Evolutionary conservation across 2,329 filamentous ascomycete genomes (phyloP), one percentile per base, ranked within the genome.

Genomic region (Colletotrichum karsti): DNA sequence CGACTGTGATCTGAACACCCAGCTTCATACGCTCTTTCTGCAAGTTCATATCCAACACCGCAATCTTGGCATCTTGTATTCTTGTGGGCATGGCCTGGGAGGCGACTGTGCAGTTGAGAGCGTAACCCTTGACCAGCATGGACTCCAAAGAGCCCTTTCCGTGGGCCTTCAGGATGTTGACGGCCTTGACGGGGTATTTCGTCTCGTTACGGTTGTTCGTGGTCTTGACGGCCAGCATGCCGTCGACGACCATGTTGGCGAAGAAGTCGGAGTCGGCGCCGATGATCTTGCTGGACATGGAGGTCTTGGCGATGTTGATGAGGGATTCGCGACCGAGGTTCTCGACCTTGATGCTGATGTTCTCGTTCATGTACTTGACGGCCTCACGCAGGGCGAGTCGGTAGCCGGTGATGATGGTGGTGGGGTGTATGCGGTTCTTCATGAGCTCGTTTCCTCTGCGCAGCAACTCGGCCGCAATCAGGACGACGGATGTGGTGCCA

Each of bases 1-100:
- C 96, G 72, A 99, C 93, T 12, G 96, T 98, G 76, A 99, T 97
- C 82, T 99, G 95, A 69, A 99, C 96, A 73, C 96, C 96, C 67
- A 99, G 86, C 88, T 99, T 98, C 96, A 99, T 98, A 74, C 95
- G 90, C 86, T 98, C 95, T 86, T 99, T 99, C 78, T 98, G 95
- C 76, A 99, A 81, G 82, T 99, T 99, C 90, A 99, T 98, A 79
- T 99, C 96, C 69, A 99, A 83, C 75, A 95, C 92, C 55, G 96
- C 96, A 80, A 99, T 99, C 86, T 97, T 98, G 73, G 96, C 96
- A 81, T 98, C 95, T 58, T 89, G 89, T 78, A 99, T 90, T 74
- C 93, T 90, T 30, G 96, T 99, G 75, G 90, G 94, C 96, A 99
- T 99, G 50, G 96, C 96, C 82, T 99, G 96, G 63, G 95, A 98